phyloP scores from a whole-genome alignment of 805 yeast genomes.

The Lipomyces japonicus region DNA sequence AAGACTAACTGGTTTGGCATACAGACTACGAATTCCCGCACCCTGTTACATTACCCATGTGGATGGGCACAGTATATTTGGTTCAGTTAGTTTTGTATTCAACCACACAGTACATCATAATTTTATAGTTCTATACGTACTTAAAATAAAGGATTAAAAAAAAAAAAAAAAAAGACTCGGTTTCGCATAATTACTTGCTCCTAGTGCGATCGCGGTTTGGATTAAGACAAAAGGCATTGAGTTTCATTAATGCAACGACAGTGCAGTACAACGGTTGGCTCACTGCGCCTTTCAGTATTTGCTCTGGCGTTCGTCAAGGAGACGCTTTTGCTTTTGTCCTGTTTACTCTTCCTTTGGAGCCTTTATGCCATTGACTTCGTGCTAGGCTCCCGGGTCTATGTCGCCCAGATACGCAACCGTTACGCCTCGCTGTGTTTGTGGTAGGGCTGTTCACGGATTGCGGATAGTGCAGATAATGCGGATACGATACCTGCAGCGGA shows the following conservation, averaged over 20 bases:
- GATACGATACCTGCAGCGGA: too few species aligned
- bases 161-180: too few species aligned
- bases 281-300: background rate
- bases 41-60: too few species aligned
- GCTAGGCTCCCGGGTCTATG: background rate
- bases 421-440: background rate
- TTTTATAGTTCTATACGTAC: too few species aligned
- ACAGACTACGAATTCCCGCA: too few species aligned
- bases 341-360: background rate
- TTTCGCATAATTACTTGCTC: background rate
- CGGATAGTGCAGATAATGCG: too few species aligned
- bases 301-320: background rate
- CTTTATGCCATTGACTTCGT: background rate
- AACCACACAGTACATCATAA: too few species aligned
- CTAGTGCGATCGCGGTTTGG: background rate
- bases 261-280: background rate
- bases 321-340: background rate
- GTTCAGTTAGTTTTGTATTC: too few species aligned
- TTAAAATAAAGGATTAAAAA: too few species aligned
- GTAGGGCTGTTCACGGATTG: too few species aligned
- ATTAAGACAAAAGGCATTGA: background rate
- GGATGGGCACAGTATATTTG: too few species aligned
- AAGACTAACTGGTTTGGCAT: too few species aligned
- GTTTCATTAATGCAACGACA: background rate
- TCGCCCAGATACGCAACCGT: background rate